Conservation (phyloP, 2,329 filamentous ascomycete genomes). For the Fusarium transvaalense region DNA sequence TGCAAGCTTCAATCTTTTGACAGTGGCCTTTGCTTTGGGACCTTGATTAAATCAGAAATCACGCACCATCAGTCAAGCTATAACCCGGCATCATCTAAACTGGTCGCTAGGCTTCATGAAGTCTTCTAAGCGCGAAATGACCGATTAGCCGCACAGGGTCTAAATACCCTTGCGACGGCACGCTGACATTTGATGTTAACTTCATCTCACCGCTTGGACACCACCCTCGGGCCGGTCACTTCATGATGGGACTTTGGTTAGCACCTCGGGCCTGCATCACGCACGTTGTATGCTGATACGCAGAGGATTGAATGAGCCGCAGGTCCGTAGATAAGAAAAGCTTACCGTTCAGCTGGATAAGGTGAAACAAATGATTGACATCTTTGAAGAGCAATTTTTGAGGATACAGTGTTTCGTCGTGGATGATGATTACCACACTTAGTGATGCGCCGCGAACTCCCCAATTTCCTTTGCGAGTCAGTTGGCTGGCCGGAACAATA, state of each 20-base stretch:
- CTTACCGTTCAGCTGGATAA: slow-evolving; percentile 18
- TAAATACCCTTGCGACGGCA: slow-evolving; percentile 26
- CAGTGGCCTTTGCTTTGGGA: background rate
- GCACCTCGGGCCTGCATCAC: slow-evolving; percentile 28
- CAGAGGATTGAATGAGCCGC: slow-evolving; percentile 4
- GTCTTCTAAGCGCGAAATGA: slow-evolving; percentile 27
- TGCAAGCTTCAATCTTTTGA: background rate
- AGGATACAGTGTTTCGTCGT: slow-evolving; percentile 9
- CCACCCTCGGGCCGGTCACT: slow-evolving; percentile 27
- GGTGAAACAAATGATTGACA: slow-evolving; percentile 7
- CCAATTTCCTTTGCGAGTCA: slow-evolving; percentile 19
- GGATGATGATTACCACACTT: background rate
- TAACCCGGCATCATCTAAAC: slow-evolving; percentile 12
- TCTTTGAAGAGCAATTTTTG: background rate
- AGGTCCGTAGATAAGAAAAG: slow-evolving; percentile 16
- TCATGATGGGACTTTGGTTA: slow-evolving; percentile 31
- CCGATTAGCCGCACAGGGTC: slow-evolving; percentile 40
- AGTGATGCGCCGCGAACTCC: background rate
- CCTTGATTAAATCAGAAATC: slow-evolving; percentile 10
- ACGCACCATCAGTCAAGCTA: slow-evolving; percentile 12
- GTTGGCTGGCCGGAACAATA: background rate
- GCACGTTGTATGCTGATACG: slow-evolving; percentile 17
- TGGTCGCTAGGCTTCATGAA: slow-evolving; percentile 25
- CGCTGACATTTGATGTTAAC: slow-evolving; percentile 38
- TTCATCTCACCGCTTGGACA: slow-evolving; percentile 42